Evolutionary conservation across 768 basidiomycete genomes (phyloP).

Genomic region (Russula lepida): DNA sequence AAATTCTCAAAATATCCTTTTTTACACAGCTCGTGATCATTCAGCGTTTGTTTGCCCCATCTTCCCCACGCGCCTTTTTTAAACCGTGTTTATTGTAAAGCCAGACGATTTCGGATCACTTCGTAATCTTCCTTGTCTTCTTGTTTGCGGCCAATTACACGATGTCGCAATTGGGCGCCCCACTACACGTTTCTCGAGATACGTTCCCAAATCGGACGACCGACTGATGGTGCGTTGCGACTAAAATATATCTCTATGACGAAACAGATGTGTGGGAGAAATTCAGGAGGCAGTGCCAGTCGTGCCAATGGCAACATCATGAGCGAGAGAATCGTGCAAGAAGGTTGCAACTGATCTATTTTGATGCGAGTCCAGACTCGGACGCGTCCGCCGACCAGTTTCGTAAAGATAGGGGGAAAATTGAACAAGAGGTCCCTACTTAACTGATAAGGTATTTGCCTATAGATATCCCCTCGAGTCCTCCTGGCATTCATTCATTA

Average conservation of each 20-base stretch:
- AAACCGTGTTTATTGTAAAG: not conserved
- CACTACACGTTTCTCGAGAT: conserved; percentile 4
- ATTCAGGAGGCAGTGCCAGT: not conserved
- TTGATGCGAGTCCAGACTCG: not conserved
- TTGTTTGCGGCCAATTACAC: not conserved
- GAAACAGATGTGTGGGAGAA: not conserved
- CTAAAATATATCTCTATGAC: not conserved
- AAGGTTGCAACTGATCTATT: not conserved
- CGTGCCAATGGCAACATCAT: not conserved
- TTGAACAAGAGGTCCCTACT: not conserved
- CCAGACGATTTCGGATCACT: not conserved
- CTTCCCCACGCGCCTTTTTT: not conserved
- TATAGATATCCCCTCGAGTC: not conserved
- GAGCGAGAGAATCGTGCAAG: not conserved
- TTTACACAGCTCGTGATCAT: not conserved
- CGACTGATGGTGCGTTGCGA: not conserved
- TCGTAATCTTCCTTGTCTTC: not conserved
- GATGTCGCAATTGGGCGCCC: not conserved
- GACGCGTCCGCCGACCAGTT: not conserved
- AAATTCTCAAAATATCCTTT: not conserved
- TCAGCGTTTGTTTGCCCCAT: not conserved
- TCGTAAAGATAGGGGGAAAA: not conserved
- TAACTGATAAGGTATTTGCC: conserved; percentile 1
- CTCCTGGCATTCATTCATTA: not conserved
- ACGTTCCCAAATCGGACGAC: not conserved